Base-by-base conservation (phyloP, 768 basidiomycete genomes). In the Multifurca ochricompacta region DNA sequence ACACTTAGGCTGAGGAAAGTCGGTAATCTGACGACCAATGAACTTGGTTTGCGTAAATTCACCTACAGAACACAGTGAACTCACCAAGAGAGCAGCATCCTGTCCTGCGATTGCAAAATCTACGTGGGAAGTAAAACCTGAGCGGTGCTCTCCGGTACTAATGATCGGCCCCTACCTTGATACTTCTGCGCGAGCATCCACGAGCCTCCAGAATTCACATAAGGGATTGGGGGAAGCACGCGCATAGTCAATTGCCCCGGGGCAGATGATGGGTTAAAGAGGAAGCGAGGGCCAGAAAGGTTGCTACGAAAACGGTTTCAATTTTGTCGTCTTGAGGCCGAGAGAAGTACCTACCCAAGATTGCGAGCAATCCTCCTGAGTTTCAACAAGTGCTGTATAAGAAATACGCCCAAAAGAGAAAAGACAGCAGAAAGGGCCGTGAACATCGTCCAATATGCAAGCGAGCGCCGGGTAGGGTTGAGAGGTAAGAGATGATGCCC, bases 101-200 rank as follows among this genome's bases (percentile, higher is more conserved):
- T 30, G 37, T 27, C 59, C 59, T 9, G 43, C 48, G 1, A 31
- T 10, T 1, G 13, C 39, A n/a, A 59, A 59, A n/a, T 37, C 59
- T 61, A 40, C 18, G 16, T 9, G 21, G 36, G 49, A 7, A n/a
- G 5, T 4, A 10, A 3, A 11, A 9, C 37, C 35, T 27, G 11
- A n/a, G 31, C n/a, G 21, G n/a, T 4, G 7, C 23, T n/a, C 11
- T 8, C 18, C 18, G 30, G 30, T 10, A 27, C 25, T 30, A 16
- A 4, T 11, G 4, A 16, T 34, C 5, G 5, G 4, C 10, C 6
- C 55, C 13, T 41, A 56, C 55, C 39, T 51, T 56, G 31, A 28
- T 56, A 16, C 27, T 46, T 44, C 32, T 0, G 19, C 4, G 3
- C 13, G 11, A 40, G 14, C 11, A 18, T 10, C 43, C 35, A 56